phyloP scores from a whole-genome alignment of 805 yeast genomes.

The Wickerhamiella australiensis region DNA sequence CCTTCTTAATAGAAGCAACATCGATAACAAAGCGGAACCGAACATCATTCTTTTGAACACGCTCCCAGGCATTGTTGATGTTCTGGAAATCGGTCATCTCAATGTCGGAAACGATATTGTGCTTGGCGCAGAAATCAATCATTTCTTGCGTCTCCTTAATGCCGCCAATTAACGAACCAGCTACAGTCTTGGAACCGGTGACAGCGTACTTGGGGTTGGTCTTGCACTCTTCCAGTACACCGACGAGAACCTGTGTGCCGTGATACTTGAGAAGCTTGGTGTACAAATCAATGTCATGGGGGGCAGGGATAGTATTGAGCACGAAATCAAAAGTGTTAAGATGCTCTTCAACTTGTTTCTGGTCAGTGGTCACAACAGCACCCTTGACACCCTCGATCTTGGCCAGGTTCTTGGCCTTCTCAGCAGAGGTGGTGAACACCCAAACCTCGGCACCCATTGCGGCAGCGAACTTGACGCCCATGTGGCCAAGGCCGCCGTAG shows the following conservation, averaged over 20 bases:
- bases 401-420: slow-evolving; percentile 41
- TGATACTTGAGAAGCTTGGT: slow-evolving; percentile 43
- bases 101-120: slow-evolving; percentile 48
- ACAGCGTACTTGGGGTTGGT: slow-evolving; percentile 39
- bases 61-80: slow-evolving; percentile 17
- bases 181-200: slow-evolving; percentile 31
- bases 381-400: slow-evolving; percentile 44
- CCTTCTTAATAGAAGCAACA: slow-evolving; percentile 1
- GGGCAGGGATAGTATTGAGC: slow-evolving; percentile 40
- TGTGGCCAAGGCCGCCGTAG: slow-evolving; percentile 57
- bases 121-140: slow-evolving; percentile 50
- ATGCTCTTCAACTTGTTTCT: slow-evolving; percentile 26
- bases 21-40: slow-evolving; percentile 19
- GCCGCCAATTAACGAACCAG: slow-evolving; percentile 49
- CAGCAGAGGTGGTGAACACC: slow-evolving; percentile 41
- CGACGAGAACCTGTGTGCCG: slow-evolving; percentile 51
- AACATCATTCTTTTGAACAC: slow-evolving; percentile 14
- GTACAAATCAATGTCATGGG: slow-evolving; percentile 39
- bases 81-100: slow-evolving; percentile 41
- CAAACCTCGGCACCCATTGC: slow-evolving; percentile 54
- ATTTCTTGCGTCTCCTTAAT: slow-evolving; percentile 53
- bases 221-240: slow-evolving; percentile 40
- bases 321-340: slow-evolving; percentile 38
- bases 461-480: slow-evolving; percentile 44
- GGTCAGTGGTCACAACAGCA: slow-evolving; percentile 35